Conservation (phyloP, 345 rosid species). For the Brassica juncea region DNA sequence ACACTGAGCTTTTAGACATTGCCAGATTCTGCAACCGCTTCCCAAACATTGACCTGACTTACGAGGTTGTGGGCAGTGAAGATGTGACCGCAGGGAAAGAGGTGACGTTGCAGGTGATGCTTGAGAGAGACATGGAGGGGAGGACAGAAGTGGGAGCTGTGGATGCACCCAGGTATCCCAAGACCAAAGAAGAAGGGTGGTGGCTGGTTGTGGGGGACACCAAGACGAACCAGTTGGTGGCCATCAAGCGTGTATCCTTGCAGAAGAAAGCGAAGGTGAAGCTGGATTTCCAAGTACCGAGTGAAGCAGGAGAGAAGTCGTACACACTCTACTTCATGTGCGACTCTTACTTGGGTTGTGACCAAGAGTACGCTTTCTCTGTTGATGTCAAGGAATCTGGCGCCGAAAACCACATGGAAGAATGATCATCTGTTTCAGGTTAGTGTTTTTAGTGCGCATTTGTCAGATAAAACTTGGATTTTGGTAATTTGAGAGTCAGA, state of each 20-base stretch:
- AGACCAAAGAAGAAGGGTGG: constrained; percentile 93
- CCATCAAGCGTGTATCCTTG: constrained; percentile 72
- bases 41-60: constrained; percentile 76
- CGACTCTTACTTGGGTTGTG: constrained; percentile 82
- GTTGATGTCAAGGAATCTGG: constrained; percentile 50
- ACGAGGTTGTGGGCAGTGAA: constrained; percentile 58
- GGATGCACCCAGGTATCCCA: constrained; percentile 67
- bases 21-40: constrained; percentile 82
- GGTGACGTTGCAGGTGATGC: constrained; percentile 59
- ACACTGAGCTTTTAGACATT: constrained; percentile 66
- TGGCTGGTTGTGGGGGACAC: constrained; percentile 91
- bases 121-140: constrained; percentile 81
- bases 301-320: constrained; percentile 59
- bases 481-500: not conserved
- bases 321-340: constrained; percentile 80
- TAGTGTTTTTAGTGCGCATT: not conserved
- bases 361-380: constrained; percentile 69
- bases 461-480: not conserved
- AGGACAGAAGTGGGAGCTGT: constrained; percentile 77
- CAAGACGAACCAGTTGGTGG: constrained; percentile 69
- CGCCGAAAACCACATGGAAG: constrained; percentile 29
- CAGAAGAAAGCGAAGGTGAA: constrained; percentile 69
- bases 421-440: constrained; percentile 19
- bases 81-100: constrained; percentile 57
- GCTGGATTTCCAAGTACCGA: constrained; percentile 69